Evolutionary conservation across 2,329 filamentous ascomycete genomes (phyloP), one percentile per base, ranked within the genome.

Genomic region (Emericellopsis cladophorae): DNA sequence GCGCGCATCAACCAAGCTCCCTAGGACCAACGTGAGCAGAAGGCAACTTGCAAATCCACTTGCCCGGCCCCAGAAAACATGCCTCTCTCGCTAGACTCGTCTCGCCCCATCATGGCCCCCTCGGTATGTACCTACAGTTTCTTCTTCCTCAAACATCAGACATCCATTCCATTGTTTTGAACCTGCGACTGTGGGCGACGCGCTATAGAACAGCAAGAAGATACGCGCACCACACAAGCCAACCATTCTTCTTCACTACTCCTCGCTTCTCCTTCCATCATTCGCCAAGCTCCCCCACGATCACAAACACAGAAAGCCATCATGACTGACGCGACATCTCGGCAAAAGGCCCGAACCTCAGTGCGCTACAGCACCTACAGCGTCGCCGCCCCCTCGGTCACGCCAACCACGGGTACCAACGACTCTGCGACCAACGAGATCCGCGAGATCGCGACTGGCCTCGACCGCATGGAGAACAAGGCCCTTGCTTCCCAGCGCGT

Each of bases 381-480:
- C 65, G 70, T 72, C 59, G 62, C 71, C 10, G 63, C 72, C 7
- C 72, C 72, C 14, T 76, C 72, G 15, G 54, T 92, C 57, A 75
- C 81, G 18, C 62, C 70, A 40, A 74, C 71, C 26, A 59, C 72
- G 43, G 61, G 58, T 48, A 72, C 68, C 23, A 68, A 57, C 48
- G 72, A 77, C 57, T 74, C 72, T 36, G 70, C 66, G 37, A 65
- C 68, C 38, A 68, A 70, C 50, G 74, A 77, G 58, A 75, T 78
- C 51, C 64, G 64, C 59, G 76, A 84, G 50, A 87, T 92, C 60
- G 82, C 84, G 52, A 76, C 81, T 45, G 81, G 84, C 44, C 76
- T 95, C 48, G 81, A 87, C 54, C 84, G 88, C 54, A 84, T 95
- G 65, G 85, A 93, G 62, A 92, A 94, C 70, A 87, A 86, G 64